These are phyloP conservation scores for Tremella yokohamensis DNA, from an alignment of 768 basidiomycete genomes.

Conservation along the genomic window DNA sequence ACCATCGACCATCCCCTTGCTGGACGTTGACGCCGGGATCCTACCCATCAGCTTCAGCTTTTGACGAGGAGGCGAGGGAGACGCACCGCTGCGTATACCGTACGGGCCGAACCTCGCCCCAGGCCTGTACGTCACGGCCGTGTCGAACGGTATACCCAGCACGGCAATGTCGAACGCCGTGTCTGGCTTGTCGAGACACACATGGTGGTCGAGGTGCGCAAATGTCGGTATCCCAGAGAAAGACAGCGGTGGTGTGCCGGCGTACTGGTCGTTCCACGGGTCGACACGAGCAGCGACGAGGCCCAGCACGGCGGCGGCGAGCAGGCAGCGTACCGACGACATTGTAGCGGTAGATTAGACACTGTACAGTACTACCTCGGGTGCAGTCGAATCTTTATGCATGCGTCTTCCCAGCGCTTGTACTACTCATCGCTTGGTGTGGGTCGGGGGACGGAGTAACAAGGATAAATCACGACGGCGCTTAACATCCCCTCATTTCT, in stretches of 20 bases:
- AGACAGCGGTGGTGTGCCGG: conserved; percentile 58
- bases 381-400: too few relatives aligned
- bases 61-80: background rate
- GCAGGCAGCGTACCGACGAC: background rate
- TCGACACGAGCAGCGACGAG: conserved; percentile 9
- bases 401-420: too few relatives aligned
- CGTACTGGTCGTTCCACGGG: conserved; percentile 28
- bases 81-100: conserved; percentile 62
- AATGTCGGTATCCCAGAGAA: conserved; percentile 81
- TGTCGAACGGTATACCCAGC: conserved; percentile 55
- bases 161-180: conserved; percentile 68
- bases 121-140: conserved; percentile 42
- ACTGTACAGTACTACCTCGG: background rate
- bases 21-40: conserved; percentile 34
- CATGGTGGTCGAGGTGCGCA: conserved; percentile 71
- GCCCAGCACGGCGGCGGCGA: conserved; percentile 1
- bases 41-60: conserved; percentile 6
- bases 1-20: conserved; percentile 29
- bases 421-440: too few relatives aligned
- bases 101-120: conserved; percentile 51
- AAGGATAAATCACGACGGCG: too few relatives aligned
- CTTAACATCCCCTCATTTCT: too few relatives aligned
- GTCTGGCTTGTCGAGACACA: conserved; percentile 64
- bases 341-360: background rate
- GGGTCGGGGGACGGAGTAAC: too few relatives aligned